Evolutionary conservation across 2,329 filamentous ascomycete genomes (phyloP).

Genomic region (Aspergillus glaucus): DNA sequence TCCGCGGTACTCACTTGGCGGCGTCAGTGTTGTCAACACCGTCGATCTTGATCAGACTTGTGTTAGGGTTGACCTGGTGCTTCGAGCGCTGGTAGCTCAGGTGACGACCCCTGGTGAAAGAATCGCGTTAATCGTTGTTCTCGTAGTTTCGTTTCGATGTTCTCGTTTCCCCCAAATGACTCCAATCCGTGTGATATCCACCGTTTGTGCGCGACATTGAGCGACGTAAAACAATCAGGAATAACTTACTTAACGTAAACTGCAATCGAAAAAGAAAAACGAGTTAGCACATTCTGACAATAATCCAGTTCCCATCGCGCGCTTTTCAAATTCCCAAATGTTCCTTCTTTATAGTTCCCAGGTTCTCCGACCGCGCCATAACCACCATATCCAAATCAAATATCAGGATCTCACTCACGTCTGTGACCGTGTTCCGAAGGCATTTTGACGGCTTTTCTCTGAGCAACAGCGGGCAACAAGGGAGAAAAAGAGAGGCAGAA

Average conservation of each 20-base stretch:
- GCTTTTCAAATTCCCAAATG: background rate
- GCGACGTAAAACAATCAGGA: slow-evolving; percentile 6
- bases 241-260: slow-evolving; percentile 84
- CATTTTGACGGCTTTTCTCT: slow-evolving; percentile 61
- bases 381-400: slow-evolving; percentile 11
- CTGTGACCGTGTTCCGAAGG: slow-evolving; percentile 82
- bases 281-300: slow-evolving; percentile 22
- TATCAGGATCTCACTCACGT: slow-evolving; percentile 57
- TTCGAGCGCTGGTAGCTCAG: slow-evolving; percentile 95
- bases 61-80: slow-evolving; percentile 83
- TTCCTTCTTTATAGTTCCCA: slow-evolving; percentile 3
- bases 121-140: slow-evolving; percentile 30
- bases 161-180: slow-evolving; percentile 1
- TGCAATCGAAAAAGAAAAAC: slow-evolving; percentile 34
- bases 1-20: slow-evolving; percentile 59
- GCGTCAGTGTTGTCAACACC: slow-evolving; percentile 86
- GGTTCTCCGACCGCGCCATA: slow-evolving; percentile 2
- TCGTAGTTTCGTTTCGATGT: slow-evolving; percentile 3
- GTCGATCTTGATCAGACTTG: slow-evolving; percentile 96
- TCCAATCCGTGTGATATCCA: slow-evolving; percentile 5
- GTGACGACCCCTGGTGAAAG: slow-evolving; percentile 75
- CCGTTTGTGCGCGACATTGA: slow-evolving; percentile 14
- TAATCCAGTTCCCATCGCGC: background rate
- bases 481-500: slow-evolving; percentile 27
- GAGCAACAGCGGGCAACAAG: slow-evolving; percentile 37